Conservation (phyloP, 2,329 filamentous ascomycete genomes). For the Trichoderma breve region DNA sequence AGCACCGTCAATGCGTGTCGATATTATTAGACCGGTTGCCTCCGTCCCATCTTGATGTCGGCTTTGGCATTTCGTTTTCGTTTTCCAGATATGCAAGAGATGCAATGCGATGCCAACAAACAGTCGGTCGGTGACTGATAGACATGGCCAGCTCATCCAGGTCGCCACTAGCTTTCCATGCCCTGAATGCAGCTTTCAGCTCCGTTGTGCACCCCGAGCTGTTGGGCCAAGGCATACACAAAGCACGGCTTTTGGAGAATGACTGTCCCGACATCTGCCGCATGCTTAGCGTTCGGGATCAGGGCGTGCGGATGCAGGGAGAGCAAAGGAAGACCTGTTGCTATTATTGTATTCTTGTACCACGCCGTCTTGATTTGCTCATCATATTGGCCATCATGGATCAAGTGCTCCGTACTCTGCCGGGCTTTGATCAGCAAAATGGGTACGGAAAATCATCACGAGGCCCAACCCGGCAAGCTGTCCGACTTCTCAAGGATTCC, state of each 20-base stretch:
- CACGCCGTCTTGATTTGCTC: background rate
- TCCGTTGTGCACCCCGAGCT: conserved; percentile 7
- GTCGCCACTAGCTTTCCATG: conserved; percentile 14
- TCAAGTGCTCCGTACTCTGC: background rate
- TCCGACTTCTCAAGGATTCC: background rate
- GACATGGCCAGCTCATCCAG: conserved; percentile 16
- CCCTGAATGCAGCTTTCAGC: conserved; percentile 10
- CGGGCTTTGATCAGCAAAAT: background rate
- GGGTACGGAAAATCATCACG: background rate
- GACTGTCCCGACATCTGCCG: conserved; percentile 9
- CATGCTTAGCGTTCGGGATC: background rate
- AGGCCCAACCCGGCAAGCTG: background rate
- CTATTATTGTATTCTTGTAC: conserved; percentile 9
- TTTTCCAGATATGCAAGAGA: conserved; percentile 22
- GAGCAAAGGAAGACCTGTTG: background rate
- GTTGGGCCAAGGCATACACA: conserved; percentile 6
- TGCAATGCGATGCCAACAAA: conserved; percentile 12
- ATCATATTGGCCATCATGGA: background rate
- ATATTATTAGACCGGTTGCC: conserved; percentile 20
- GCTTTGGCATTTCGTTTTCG: background rate
- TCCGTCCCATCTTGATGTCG: conserved; percentile 11
- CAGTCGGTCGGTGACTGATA: conserved; percentile 4
- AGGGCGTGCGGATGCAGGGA: background rate
- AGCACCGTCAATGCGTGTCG: conserved; percentile 11
- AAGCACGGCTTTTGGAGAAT: background rate